phyloP scores from a whole-genome alignment of 257 asterid genomes.

The Penstemon newberryi region DNA sequence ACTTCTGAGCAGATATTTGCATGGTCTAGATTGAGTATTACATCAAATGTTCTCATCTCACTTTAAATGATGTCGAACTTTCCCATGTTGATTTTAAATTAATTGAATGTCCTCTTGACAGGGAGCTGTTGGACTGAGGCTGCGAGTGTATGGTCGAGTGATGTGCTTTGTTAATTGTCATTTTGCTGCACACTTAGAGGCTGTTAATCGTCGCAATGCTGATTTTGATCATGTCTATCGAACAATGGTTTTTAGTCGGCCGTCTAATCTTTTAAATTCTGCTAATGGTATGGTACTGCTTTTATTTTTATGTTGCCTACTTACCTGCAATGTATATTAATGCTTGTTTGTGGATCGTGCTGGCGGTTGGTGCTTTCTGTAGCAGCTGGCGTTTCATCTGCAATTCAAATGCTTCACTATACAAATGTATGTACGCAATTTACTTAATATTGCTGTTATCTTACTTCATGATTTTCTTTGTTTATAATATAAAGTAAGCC shows the following conservation, averaged over 20 bases:
- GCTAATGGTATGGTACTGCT: conserved; percentile 66
- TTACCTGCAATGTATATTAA: conserved; percentile 48
- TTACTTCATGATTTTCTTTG: neutral
- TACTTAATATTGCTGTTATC: conserved; percentile 22
- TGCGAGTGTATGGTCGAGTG: conserved; percentile 79
- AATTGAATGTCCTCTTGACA: conserved; percentile 38
- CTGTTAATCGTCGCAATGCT: conserved; percentile 85
- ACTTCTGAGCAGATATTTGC: conserved; percentile 12
- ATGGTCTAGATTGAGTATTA: neutral
- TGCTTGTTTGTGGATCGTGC: conserved; percentile 45
- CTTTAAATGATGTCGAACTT: neutral
- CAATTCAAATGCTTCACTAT: conserved; percentile 68
- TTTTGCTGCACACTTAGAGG: conserved; percentile 97
- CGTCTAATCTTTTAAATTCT: conserved; percentile 61
- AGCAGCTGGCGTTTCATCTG: conserved; percentile 76
- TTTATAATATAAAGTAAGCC: neutral
- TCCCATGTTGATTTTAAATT: conserved; percentile 11
- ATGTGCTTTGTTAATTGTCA: conserved; percentile 96
- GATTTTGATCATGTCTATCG: conserved; percentile 95
- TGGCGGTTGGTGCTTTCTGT: conserved; percentile 59
- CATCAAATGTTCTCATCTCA: neutral
- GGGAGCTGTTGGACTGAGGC: conserved; percentile 99
- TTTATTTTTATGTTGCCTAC: conserved; percentile 48
- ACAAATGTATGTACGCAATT: conserved; percentile 61
- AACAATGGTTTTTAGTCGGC: conserved; percentile 80